Percentiles rank a stretch among this genome's conserved stretches.
These are phyloP conservation scores for Nitzschia palea DNA, from an alignment of 108 stramenopile genomes.

Conservation along the genomic window DNA sequence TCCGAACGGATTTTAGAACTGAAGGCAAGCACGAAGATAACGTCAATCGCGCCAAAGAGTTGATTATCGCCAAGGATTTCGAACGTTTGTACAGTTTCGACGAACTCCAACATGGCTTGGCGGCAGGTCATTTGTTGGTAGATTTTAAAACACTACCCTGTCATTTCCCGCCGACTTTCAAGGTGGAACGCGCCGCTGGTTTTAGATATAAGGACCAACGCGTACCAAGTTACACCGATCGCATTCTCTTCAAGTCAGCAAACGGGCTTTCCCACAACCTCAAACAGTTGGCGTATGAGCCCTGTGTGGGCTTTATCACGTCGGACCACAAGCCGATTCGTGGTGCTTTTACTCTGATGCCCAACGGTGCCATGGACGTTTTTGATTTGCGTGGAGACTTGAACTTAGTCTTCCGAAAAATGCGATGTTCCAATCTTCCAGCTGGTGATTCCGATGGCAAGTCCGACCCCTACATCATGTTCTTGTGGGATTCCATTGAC, in stretches of 20 bases:
- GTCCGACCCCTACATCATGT: conserved; percentile 63
- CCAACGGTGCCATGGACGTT: conserved; percentile 27
- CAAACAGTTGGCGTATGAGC: conserved; percentile 50
- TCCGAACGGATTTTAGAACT: conserved; percentile 30
- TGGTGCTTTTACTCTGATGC: conserved; percentile 60
- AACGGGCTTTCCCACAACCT: conserved; percentile 40
- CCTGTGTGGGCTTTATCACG: conserved; percentile 64
- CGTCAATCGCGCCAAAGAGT: conserved; percentile 20
- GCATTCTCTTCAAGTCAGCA: conserved; percentile 68
- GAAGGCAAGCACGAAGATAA: conserved; percentile 37
- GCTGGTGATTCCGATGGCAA: conserved; percentile 47
- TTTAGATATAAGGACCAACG: conserved; percentile 56
- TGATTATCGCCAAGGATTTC: conserved; percentile 34
- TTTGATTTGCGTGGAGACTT: conserved; percentile 22
- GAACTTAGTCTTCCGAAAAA: conserved; percentile 44
- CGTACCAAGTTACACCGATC: conserved; percentile 70
- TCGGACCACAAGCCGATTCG: conserved; percentile 88
- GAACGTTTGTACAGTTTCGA: conserved; percentile 33
- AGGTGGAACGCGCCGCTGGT: conserved; percentile 44
- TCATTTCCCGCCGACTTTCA: conserved; percentile 75
- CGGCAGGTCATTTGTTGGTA: conserved; percentile 31
- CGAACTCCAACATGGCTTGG: conserved; percentile 40
- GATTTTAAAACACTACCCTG: conserved; percentile 49
- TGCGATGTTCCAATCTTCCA: conserved; percentile 58
- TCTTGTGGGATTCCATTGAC: conserved; percentile 49